A percentile compares a stretch with the other conserved stretches of the same genome.
Evolutionary conservation across 768 basidiomycete genomes (phyloP).

Genomic region (Suillus tomentosus): DNA sequence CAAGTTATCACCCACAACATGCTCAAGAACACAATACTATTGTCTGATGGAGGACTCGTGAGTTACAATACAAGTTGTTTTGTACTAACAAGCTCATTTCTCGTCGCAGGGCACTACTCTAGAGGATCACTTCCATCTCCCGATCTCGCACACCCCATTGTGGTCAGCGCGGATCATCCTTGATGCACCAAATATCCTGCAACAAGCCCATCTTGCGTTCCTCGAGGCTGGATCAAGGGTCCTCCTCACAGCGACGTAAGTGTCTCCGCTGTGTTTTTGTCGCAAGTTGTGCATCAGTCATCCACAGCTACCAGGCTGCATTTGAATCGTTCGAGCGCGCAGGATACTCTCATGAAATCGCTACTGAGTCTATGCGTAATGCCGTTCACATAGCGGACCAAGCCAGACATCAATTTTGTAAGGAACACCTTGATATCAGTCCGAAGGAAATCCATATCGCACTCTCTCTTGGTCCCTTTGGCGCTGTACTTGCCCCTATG

Average conservation of each 20-base stretch:
- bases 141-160: conserved; percentile 55
- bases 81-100: neutral
- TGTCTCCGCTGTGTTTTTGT: neutral
- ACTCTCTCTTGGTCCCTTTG: conserved; percentile 75
- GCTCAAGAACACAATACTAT: neutral
- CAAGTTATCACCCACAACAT: neutral
- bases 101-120: conserved; percentile 60
- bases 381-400: conserved; percentile 53
- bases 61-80: conserved; percentile 11
- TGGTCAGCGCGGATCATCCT: conserved; percentile 72
- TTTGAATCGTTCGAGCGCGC: conserved; percentile 52
- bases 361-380: conserved; percentile 50
- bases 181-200: conserved; percentile 52
- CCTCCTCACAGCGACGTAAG: conserved; percentile 70
- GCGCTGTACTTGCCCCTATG: conserved; percentile 62
- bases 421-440: conserved; percentile 21
- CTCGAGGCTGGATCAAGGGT: conserved; percentile 65
- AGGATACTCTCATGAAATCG: conserved; percentile 47
- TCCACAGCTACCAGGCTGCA: conserved; percentile 66
- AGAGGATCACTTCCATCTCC: conserved; percentile 49
- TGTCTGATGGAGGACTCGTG: conserved; percentile 52
- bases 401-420: conserved; percentile 42
- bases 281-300: neutral
- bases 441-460: conserved; percentile 47
- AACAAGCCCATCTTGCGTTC: conserved; percentile 64